Base-by-base conservation (phyloP, 768 basidiomycete species). In the Coprinopsis strossmayeri region DNA sequence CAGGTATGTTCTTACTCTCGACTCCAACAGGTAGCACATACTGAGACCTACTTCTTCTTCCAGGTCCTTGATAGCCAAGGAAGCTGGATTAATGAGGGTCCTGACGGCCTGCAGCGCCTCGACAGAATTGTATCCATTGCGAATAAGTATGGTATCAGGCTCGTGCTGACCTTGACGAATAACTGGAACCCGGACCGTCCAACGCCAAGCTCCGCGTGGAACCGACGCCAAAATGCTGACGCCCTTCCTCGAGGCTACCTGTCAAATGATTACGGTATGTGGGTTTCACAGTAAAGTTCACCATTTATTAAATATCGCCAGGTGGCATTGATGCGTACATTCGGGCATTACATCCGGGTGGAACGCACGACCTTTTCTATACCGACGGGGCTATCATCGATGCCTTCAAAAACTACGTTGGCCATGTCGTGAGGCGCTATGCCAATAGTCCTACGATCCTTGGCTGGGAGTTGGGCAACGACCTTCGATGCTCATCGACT, bases 291-390 rank as follows among this genome's bases (percentile, higher is more conserved):
- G 15, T 32, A 15, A 32, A 32, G n/a, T n/a, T n/a, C n/a, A n/a
- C n/a, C 30, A 15, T 15, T 32, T 32, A 15, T 15, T 32, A 32
- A 32, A 3, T n/a, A 64, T 62, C 41, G 53, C 21, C 26, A 65
- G 69, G 69, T 32, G 69, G 69, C 5, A 69, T 70, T 59, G 69
- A 71, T 50, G 54, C 60, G 4, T 71, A 71, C 44, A 62, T 66
- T 47, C 58, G 57, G 3, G 59, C 61, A 34, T 64, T 64, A 40
- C 39, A 54, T 12, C 42, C 57, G 10, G 49, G 53, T 11, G 58
- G 61, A 39, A 61, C 60, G 1, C 70, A 71, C 44, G 70, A 71
- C 48, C 53, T 56, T 23, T 71, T 71, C 59, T 71, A 68, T 49
- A 69, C 68, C 18, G 55, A 66, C 48, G n/a, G 55, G 9, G 46